Base-by-base conservation (phyloP, 2,329 filamentous ascomycete species). In the Alternaria arbusti region DNA sequence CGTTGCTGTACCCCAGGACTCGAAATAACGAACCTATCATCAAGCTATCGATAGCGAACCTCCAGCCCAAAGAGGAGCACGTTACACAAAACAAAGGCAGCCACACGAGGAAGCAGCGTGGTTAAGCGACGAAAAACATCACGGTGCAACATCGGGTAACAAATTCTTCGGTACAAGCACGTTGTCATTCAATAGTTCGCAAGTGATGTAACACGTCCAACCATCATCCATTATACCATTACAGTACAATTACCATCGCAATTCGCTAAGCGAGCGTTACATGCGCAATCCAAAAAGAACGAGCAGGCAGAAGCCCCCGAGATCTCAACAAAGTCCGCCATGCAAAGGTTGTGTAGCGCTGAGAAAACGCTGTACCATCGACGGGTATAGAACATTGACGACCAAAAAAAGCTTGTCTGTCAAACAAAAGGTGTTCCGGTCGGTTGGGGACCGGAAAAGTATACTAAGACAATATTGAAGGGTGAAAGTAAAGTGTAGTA, bases 181-280 rank as follows among this genome's bases (percentile, higher is more conserved):
- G 17, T n/a, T 30, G 20, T 49, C 55, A 54, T 46, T 49, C 55
- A 54, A 51, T 17, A 54, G 40, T 44, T 36, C 43, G 28, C 51
- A 47, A 23, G 44, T 54, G 17, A 23, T 52, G 54, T 50, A 54
- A 40, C 23, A 58, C 44, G 36, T 59, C 59, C 46, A 50, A 51
- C 59, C 49, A 50, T n/a, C 25, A 30, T 46, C 20, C 20, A 23
- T 46, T 22, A 46, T 46, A 72, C 67, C 69, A 70, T 69, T 73
- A 71, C 67, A 71, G 51, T 74, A 73, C 67, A 70, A 65, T 70
- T 64, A 67, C 59, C 51, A 64, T 26, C 32, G 40, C 49, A 9
- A 17, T 8, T 11, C 43, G 63, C 59, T 56, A 57, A 56, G 26
- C 46, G 56, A 66, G 56, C 32, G 50, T 66, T 17, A 64, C 64